Conservation (phyloP, 768 basidiomycete genomes). For the Polyporus arcularius region DNA sequence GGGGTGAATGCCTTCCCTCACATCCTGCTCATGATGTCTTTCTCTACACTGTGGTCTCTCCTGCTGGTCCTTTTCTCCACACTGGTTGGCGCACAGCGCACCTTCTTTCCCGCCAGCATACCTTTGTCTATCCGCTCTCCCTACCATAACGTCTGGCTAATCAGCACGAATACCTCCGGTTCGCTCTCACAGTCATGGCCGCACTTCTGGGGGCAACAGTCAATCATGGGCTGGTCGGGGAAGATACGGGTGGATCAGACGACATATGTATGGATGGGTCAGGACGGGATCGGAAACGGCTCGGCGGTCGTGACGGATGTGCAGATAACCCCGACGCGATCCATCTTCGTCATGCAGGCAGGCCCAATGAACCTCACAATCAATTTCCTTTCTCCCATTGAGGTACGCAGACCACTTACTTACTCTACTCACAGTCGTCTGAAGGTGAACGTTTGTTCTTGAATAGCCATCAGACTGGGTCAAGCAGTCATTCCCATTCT, state of each 20-base stretch:
- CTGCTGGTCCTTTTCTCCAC: background rate
- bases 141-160: slow-evolving; percentile 26
- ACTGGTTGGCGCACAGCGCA: background rate
- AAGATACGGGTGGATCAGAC: slow-evolving; percentile 20
- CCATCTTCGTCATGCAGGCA: slow-evolving; percentile 34
- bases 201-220: slow-evolving; percentile 15
- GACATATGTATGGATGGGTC: slow-evolving; percentile 21
- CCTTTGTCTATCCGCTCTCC: slow-evolving; percentile 32
- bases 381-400: slow-evolving; percentile 43
- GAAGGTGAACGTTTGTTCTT: background rate
- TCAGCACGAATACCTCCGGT: background rate
- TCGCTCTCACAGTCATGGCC: slow-evolving; percentile 20
- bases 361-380: slow-evolving; percentile 38
- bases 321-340: slow-evolving; percentile 38
- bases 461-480: slow-evolving; percentile 37
- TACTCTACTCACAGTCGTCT: background rate
- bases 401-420: slow-evolving; percentile 24
- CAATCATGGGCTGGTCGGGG: slow-evolving; percentile 23
- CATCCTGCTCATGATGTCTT: background rate
- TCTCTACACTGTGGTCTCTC: background rate
- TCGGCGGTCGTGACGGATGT: slow-evolving; percentile 22
- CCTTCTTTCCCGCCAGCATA: slow-evolving; percentile 24
- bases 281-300: background rate
- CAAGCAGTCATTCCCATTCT: slow-evolving; percentile 41
- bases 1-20: background rate